Percentiles rank a stretch among this genome's conserved stretches.
These are phyloP conservation scores for Cercophora samala DNA, from an alignment of 495 filamentous ascomycete genomes.

Conservation along the genomic window DNA sequence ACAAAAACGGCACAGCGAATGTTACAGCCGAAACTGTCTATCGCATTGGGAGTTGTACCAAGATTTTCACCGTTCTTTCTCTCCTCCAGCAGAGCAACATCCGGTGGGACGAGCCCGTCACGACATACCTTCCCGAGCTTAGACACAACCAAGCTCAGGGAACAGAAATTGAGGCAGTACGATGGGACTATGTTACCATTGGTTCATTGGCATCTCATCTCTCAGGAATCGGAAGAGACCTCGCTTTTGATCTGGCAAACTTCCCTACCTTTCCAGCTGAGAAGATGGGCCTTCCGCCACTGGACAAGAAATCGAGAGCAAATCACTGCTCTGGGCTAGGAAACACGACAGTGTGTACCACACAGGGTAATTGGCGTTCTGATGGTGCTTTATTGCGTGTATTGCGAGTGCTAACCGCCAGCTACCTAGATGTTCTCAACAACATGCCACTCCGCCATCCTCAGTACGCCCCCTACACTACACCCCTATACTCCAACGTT, in stretches of 20 bases:
- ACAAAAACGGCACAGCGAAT: not conserved
- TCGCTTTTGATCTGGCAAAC: constrained; percentile 1
- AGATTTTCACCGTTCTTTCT: constrained; percentile 3
- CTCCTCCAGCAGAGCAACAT: constrained; percentile 3
- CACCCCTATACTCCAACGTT: constrained; percentile 10
- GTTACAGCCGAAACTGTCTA: constrained; percentile 6
- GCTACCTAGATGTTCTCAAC: not conserved
- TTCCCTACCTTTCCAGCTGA: not conserved
- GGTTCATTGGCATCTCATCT: constrained; percentile 5
- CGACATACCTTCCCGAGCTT: constrained; percentile 5
- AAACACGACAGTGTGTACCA: not conserved
- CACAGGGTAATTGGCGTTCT: not conserved
- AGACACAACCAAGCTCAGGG: not conserved
- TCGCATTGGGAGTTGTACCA: constrained; percentile 1
- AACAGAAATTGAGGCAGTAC: not conserved
- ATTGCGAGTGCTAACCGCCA: not conserved
- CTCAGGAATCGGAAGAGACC: constrained; percentile 9
- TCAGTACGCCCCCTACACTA: constrained; percentile 4
- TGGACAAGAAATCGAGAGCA: not conserved
- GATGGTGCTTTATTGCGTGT: no score
- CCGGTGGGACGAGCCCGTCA: constrained; percentile 2
- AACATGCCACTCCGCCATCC: not conserved
- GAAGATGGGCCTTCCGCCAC: not conserved
- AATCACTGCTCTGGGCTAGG: not conserved
- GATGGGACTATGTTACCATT: not conserved